Evolutionary conservation across 2,329 filamentous ascomycete genomes (phyloP).

Genomic region (Geosmithia morbida): DNA sequence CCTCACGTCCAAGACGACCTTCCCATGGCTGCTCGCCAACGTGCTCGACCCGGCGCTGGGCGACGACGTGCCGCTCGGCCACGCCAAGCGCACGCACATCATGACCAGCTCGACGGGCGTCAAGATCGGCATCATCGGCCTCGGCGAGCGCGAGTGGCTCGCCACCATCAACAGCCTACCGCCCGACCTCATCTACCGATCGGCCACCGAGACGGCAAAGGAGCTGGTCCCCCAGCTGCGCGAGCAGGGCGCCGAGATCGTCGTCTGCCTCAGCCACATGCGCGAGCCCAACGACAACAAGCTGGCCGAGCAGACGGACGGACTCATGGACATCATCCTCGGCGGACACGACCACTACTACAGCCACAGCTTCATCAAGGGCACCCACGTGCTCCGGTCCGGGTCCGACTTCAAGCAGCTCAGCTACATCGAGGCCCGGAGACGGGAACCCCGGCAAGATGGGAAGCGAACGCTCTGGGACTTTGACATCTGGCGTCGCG

Average conservation of each 20-base stretch:
- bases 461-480: slow-evolving; percentile 43
- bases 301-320: slow-evolving; percentile 58
- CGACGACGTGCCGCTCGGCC: slow-evolving; percentile 57
- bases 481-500: slow-evolving; percentile 61
- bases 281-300: slow-evolving; percentile 84
- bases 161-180: slow-evolving; percentile 80
- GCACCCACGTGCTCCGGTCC: slow-evolving; percentile 71
- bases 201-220: slow-evolving; percentile 59
- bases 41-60: slow-evolving; percentile 74
- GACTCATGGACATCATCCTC: slow-evolving; percentile 70
- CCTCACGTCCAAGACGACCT: slow-evolving; percentile 59
- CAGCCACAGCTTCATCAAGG: slow-evolving; percentile 60
- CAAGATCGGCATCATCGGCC: slow-evolving; percentile 72
- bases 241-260: slow-evolving; percentile 64
- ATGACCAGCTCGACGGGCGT: slow-evolving; percentile 70
- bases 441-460: slow-evolving; percentile 19
- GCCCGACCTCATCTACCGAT: slow-evolving; percentile 69
- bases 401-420: slow-evolving; percentile 88
- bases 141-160: slow-evolving; percentile 81
- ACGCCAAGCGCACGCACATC: slow-evolving; percentile 62
- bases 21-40: slow-evolving; percentile 85
- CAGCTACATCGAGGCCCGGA: slow-evolving; percentile 70
- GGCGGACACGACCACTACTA: slow-evolving; percentile 91
- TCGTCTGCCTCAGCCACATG: slow-evolving; percentile 74
- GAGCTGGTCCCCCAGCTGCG: slow-evolving; percentile 61